Evolutionary conservation across 1,284 basidiomycete species (phyloP), one percentile per base, ranked within the genome.

Genomic region (Leccinum griseonigrum): DNA sequence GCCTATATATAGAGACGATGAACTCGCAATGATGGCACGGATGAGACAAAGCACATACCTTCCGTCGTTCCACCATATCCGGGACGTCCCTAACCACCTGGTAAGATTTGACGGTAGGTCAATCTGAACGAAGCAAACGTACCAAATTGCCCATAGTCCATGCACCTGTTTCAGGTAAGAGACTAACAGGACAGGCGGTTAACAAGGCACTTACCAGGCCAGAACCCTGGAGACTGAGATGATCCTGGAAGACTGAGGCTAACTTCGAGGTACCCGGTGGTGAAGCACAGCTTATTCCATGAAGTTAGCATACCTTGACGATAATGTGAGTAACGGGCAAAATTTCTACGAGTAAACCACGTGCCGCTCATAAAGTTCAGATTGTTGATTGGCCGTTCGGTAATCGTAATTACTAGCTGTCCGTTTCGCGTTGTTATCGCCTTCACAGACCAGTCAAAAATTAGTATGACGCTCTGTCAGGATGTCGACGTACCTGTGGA

Each of bases 201-300:
- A 14, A 59, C 18, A n/a, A 54, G 3, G 31, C 2, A 68, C 73
- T 71, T 74, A 77, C 84, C 86, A 66, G 88, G 88, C 88, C 88
- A 91, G 70, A 90, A 81, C 11, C 95, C 95, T n/a, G 89, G 84
- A 3, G 86, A 81, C 52, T 77, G 70, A 4, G 83, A 79, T 18
- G 77, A 78, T 2, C 95, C 95, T n/a, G 95, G 95, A 65, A 97
- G 77, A 69, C 89, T 92, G 22, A 96, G 74, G 14, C 83, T 82
- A 16, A 89, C 85, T 73, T 96, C 94, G 60, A 98, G 81, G 72
- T 95, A 95, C 1, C 95, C 96, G 0, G 92, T 94, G 3, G 90
- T 97, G 76, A 97, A 98, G 77, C 96, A 97, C 64, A 98, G 77
- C 74, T 95, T 92, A 77, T 96, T 97, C 95, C 95, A 97, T 5